phyloP scores from a whole-genome alignment of 257 asterid genomes.

The Solanum chiquidenum region DNA sequence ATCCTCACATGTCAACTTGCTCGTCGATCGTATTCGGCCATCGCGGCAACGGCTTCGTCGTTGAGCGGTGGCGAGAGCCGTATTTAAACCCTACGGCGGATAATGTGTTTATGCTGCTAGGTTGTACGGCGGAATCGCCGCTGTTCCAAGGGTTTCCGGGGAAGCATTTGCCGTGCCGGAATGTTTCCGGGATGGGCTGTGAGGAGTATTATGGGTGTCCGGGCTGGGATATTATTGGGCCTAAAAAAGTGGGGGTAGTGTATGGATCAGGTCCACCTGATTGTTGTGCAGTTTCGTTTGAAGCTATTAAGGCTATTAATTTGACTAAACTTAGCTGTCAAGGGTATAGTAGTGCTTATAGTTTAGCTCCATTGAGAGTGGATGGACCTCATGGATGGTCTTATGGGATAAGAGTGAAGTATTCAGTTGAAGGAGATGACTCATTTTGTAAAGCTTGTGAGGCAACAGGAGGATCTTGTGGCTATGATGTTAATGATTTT shows the following conservation, averaged over 20 bases:
- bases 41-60: conserved; percentile 81
- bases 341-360: conserved; percentile 91
- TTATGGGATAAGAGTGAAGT: conserved; percentile 77
- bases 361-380: conserved; percentile 63
- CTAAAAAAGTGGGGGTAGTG: conserved; percentile 24
- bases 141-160: conserved; percentile 67
- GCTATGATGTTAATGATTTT: conserved; percentile 33
- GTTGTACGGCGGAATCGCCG: conserved; percentile 60
- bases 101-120: conserved; percentile 75
- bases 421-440: conserved; percentile 39
- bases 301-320: conserved; percentile 47
- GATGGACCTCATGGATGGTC: conserved; percentile 71
- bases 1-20: conserved; percentile 90
- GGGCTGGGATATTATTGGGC: conserved; percentile 60
- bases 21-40: conserved; percentile 55
- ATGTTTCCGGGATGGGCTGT: conserved; percentile 86
- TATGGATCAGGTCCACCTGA: conserved; percentile 76
- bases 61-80: conserved; percentile 64
- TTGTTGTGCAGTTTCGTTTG: conserved; percentile 65
- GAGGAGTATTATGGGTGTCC: conserved; percentile 79
- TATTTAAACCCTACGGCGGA: conserved; percentile 59
- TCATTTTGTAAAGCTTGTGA: conserved; percentile 74
- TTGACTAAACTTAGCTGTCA: conserved; percentile 71
- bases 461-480: conserved; percentile 89
- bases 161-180: conserved; percentile 56